A percentile compares a stretch with the other conserved stretches of the same genome.
phyloP scores from a whole-genome alignment of 495 filamentous ascomycete genomes.

The Penicillium argentinense region DNA sequence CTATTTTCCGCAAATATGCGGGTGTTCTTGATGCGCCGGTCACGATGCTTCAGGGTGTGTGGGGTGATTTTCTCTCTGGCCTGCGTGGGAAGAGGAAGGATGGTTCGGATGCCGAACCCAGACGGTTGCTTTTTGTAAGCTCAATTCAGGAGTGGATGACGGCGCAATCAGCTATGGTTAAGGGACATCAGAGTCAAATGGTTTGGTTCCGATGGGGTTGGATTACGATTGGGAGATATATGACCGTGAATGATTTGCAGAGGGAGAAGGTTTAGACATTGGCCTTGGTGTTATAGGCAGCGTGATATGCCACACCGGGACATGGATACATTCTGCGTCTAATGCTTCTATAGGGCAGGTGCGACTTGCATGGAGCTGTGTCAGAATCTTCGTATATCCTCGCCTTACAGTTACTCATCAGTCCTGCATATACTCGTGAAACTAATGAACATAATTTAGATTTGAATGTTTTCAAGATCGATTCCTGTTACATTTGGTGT shows the following conservation, averaged over 20 bases:
- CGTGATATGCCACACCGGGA: too few relatives aligned
- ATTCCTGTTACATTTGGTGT: too few relatives aligned
- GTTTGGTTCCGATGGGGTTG: slow-evolving; percentile 97
- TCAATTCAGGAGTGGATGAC: slow-evolving; percentile 57
- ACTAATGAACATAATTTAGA: too few relatives aligned
- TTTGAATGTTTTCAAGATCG: too few relatives aligned
- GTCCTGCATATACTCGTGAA: too few relatives aligned
- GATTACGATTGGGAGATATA: slow-evolving; percentile 88
- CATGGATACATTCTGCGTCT: too few relatives aligned
- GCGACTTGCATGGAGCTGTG: too few relatives aligned
- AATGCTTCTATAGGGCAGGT: too few relatives aligned
- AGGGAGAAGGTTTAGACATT: slow-evolving; percentile 53
- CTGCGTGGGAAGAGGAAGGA: slow-evolving; percentile 32
- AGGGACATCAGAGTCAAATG: slow-evolving; percentile 93
- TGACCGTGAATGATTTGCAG: slow-evolving; percentile 89
- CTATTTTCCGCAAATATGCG: slow-evolving; percentile 74
- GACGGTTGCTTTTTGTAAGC: slow-evolving; percentile 68
- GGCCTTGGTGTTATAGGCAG: background rate
- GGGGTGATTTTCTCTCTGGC: slow-evolving; percentile 35
- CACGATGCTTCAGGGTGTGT: slow-evolving; percentile 54
- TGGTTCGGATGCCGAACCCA: slow-evolving; percentile 30
- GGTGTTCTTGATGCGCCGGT: slow-evolving; percentile 70
- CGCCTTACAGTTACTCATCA: too few relatives aligned
- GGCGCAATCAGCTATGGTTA: slow-evolving; percentile 83
- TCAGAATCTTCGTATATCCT: too few relatives aligned